A percentile compares a stretch with the other conserved stretches of the same genome.
phyloP scores from a whole-genome alignment of 2,329 filamentous ascomycete genomes.

The Neopestalotiopsis sp. region DNA sequence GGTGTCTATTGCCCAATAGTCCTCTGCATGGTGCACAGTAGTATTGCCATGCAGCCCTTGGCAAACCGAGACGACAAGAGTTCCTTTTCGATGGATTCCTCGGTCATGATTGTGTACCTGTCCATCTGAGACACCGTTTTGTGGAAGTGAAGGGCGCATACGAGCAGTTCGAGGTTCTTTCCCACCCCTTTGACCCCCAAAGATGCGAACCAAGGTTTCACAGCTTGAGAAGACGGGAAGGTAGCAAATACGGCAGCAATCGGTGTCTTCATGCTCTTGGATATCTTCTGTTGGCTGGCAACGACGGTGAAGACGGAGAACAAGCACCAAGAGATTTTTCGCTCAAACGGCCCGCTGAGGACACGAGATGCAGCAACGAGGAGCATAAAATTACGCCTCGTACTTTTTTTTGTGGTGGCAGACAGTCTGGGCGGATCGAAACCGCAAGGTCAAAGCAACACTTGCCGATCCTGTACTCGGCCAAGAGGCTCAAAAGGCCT shows the following conservation, averaged over 20 bases:
- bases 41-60: background rate
- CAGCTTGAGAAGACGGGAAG: background rate
- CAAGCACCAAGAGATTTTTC: background rate
- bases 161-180: background rate
- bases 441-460: slow-evolving; percentile 1
- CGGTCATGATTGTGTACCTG: background rate
- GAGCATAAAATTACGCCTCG: background rate
- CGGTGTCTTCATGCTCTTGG: no score
- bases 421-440: background rate
- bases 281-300: background rate
- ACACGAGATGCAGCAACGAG: background rate
- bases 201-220: background rate
- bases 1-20: background rate
- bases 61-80: background rate
- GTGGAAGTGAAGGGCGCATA: background rate
- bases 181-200: background rate
- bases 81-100: no score
- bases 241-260: background rate
- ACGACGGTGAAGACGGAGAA: background rate
- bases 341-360: background rate
- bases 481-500: slow-evolving; percentile 34
- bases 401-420: background rate
- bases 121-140: background rate
- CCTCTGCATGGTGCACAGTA: background rate
- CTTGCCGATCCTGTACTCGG: slow-evolving; percentile 29